Conservation (phyloP, 306 rosid species). For the Sindora glabra region DNA sequence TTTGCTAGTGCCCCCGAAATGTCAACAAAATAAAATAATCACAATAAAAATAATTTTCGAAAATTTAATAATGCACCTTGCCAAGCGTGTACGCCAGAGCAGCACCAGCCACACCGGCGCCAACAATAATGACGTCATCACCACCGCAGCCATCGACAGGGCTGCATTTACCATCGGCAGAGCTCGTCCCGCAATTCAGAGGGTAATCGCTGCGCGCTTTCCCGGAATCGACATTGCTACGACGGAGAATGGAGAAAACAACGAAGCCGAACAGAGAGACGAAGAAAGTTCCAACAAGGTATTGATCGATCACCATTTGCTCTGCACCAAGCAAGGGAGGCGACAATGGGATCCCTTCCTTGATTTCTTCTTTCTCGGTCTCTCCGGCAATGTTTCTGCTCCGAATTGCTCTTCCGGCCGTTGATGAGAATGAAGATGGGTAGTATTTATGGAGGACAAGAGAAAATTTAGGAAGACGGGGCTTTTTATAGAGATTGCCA, state of each 20-base stretch:
- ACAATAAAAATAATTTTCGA: too few relatives aligned
- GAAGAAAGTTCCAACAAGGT: background rate
- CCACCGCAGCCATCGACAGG: background rate
- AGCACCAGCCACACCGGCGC: constrained; percentile 41
- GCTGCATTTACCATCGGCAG: background rate
- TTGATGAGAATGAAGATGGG: background rate
- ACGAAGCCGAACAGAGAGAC: background rate
- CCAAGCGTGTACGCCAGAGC: constrained; percentile 46
- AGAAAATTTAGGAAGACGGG: background rate
- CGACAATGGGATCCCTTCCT: background rate
- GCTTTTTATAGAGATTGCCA: too few relatives aligned
- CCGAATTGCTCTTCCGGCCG: background rate
- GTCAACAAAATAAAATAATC: too few relatives aligned
- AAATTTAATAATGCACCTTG: constrained; percentile 13
- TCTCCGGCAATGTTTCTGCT: background rate
- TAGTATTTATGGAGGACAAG: background rate
- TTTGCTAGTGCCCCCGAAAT: background rate
- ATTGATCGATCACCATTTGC: background rate
- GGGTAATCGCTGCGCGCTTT: background rate
- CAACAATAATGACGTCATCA: background rate
- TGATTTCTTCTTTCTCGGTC: background rate
- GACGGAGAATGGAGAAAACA: background rate
- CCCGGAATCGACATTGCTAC: background rate
- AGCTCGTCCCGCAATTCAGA: background rate
- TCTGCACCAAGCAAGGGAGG: background rate